These are phyloP conservation scores for Boechera divaricarpa DNA, from an alignment of 345 rosid genomes.

Conservation along the genomic window DNA sequence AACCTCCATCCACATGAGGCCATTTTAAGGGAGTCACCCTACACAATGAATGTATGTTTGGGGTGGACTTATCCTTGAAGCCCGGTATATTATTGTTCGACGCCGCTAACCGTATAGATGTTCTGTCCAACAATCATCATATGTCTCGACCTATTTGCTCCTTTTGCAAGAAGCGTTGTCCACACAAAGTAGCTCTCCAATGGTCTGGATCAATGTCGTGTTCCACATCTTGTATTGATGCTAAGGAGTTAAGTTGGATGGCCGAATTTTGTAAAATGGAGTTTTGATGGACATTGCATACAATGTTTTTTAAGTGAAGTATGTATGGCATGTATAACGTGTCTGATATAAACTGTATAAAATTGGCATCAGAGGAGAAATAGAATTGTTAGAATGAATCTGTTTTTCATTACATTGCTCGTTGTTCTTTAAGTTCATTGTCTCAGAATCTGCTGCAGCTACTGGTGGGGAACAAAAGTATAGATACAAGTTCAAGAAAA, in stretches of 20 bases:
- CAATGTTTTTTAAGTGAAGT: neutral
- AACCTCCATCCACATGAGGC: too few species aligned
- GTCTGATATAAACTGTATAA: neutral
- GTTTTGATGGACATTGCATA: neutral
- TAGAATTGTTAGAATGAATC: neutral
- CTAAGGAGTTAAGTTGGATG: neutral
- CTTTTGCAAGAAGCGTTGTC: neutral
- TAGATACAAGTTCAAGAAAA: too few species aligned
- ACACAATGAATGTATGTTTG: too few species aligned
- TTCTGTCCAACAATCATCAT: neutral
- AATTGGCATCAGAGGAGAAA: neutral
- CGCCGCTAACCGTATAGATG: too few species aligned
- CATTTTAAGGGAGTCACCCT: too few species aligned
- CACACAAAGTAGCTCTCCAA: neutral
- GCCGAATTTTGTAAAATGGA: neutral
- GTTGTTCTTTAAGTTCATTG: too few species aligned
- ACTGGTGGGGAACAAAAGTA: too few species aligned
- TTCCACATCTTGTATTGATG: neutral
- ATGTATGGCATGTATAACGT: too few species aligned
- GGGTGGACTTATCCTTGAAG: too few species aligned
- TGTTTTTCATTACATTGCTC: too few species aligned
- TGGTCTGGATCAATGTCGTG: neutral
- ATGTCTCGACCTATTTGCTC: neutral
- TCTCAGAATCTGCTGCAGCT: too few species aligned
- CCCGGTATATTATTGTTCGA: too few species aligned